These are phyloP conservation scores for Knoxia roxburghii DNA, from an alignment of 257 asterid species.

Conservation along the genomic window DNA sequence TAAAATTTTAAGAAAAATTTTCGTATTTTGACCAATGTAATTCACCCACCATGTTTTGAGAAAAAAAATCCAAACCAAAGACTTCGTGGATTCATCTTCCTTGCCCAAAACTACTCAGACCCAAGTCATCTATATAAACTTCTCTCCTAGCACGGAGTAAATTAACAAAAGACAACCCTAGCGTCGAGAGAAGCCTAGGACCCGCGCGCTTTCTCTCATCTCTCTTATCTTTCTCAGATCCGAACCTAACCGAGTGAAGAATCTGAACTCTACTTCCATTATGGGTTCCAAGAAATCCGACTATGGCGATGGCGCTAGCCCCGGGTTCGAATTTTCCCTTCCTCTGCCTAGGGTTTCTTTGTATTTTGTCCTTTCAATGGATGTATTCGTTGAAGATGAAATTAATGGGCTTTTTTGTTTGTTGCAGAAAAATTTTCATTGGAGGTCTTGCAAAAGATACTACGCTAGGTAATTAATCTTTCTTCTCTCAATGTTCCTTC, in stretches of 20 bases:
- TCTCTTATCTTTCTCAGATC: too few species aligned
- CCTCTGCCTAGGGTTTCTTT: constrained; percentile 7
- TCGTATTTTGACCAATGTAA: too few species aligned
- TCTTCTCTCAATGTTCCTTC: not conserved
- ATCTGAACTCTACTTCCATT: not conserved
- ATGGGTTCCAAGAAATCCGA: constrained; percentile 82
- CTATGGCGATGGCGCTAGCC: constrained; percentile 93
- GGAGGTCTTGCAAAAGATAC: constrained; percentile 92
- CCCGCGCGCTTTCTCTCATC: too few species aligned
- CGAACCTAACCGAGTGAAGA: constrained; percentile 15
- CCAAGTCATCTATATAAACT: too few species aligned
- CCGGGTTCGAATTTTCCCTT: constrained; percentile 50
- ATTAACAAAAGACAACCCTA: too few species aligned
- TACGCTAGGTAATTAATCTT: constrained; percentile 46
- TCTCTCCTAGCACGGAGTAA: too few species aligned
- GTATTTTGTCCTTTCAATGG: not conserved
- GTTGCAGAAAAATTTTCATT: constrained; percentile 74
- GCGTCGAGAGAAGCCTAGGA: too few species aligned
- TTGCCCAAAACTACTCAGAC: too few species aligned
- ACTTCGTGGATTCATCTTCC: too few species aligned
- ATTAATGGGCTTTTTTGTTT: not conserved
- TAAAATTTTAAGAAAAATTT: too few species aligned
- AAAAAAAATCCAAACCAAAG: too few species aligned
- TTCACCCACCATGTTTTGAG: too few species aligned
- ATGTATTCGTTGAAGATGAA: not conserved